A percentile compares a stretch with the other conserved stretches of the same genome.
Conservation (phyloP, 768 basidiomycete species). For the Calocera viscosa region DNA sequence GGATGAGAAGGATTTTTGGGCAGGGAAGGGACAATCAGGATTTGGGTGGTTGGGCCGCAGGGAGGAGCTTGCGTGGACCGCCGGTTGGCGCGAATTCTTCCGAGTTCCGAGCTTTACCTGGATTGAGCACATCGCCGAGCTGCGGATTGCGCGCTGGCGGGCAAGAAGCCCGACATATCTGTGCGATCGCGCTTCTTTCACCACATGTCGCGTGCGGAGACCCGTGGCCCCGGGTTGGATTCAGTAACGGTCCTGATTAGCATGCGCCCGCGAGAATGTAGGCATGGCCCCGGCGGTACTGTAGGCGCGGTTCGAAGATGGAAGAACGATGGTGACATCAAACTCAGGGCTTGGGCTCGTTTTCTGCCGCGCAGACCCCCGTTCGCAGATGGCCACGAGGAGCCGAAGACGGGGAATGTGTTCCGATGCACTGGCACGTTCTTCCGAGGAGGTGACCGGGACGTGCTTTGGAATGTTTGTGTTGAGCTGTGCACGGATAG, state of each 20-base stretch:
- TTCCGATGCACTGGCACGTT: neutral
- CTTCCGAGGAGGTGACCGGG: neutral
- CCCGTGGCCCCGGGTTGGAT: neutral
- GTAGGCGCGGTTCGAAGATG: neutral
- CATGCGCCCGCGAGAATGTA: conserved; percentile 6
- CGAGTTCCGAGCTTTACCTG: conserved; percentile 4
- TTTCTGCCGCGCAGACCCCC: neutral
- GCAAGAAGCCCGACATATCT: neutral
- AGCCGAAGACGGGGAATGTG: neutral
- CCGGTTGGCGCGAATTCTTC: neutral
- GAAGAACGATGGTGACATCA: neutral
- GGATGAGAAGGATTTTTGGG: neutral
- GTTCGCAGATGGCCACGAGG: neutral
- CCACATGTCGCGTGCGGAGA: neutral
- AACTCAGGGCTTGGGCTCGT: neutral
- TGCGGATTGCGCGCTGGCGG: neutral
- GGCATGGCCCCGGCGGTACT: neutral
- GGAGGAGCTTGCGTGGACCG: neutral
- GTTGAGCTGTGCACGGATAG: neutral
- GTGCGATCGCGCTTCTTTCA: neutral
- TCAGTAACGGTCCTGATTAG: neutral
- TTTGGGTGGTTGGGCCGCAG: neutral
- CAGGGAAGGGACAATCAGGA: neutral
- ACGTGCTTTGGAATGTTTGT: neutral
- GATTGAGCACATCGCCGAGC: conserved; percentile 4